Base-by-base conservation (phyloP, 768 basidiomycete genomes). In the Tricholoma matsutake region DNA sequence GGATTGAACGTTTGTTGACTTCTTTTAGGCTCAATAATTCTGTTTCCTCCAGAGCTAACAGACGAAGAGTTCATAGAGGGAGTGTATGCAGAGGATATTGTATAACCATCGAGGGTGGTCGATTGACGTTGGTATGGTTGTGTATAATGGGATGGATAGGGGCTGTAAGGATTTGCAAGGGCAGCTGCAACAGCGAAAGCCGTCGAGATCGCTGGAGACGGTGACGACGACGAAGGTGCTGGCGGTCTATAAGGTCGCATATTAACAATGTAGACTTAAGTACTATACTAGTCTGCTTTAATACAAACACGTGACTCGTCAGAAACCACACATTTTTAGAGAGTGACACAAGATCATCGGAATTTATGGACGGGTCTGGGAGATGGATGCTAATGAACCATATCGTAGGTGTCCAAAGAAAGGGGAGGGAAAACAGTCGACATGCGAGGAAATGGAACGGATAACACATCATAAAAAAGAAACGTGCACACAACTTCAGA, bases 221-320 rank as follows among this genome's bases (percentile, higher is more conserved):
- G 14, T 29, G 49, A 49, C 25, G 25, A 49, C 25, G 25, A 16
- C 2, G 3, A n/a, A 10, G 22, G 45, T 25, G 16, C 39, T 11
- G 35, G 37, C 5, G 4, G 43, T n/a, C 45, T 20, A 16, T 37
- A 28, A 18, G 16, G 54, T 39, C 16, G 54, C 61, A 62, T 45
- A 20, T 41, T n/a, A 58, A 54, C 8, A 56, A 45, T 29, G 49
- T 51, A 51, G 49, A 51, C 25, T 51, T 35, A 13, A 45, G 18
- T 45, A 45, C 39, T 39, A 14, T 9, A 20, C 8, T 53, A 9
- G 9, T 18, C n/a, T 20, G 31, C 53, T 56, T 52, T 34, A 49
- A 58, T 56, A 63, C 58, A 61, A 57, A 66, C 66, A 65, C 66
- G 66, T 67, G 66, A 67, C 64, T 56, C 54, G 58, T 58, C 64